Evolutionary conservation across 805 yeast genomes (phyloP), one percentile per base, ranked within the genome.

Genomic region (Candida vaughaniae): DNA sequence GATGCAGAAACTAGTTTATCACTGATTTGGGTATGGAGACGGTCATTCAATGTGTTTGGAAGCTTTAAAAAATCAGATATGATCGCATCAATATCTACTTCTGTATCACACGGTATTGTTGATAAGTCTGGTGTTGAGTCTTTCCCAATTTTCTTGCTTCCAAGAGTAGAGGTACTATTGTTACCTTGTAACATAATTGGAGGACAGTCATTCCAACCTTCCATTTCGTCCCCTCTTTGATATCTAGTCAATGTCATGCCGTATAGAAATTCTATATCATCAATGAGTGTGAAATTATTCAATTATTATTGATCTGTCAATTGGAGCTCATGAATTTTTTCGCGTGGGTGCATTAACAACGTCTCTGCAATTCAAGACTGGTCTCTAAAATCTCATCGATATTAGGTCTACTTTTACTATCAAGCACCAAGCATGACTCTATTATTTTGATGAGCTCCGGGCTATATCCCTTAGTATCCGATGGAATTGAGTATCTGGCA

Each of bases 201-300:
- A 0, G 81, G 81, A 50, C 82, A 78, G 53, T 79, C 85, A 48
- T 79, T 79, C 84, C 84, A 79, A 10, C 83, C 84, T 42, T 60
- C 66, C 47, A 62, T 61, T 20, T 53, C 49, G 25, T 58, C 69
- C 2, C 71, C 71, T 30, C 63, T 36, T 42, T 66, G 72, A 45
- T 51, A 57, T 29, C 57, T 63, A 3, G 69, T 61, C 35, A 64
- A 38, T 19, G 62, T 51, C 59, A 57, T 60, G 23, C 10, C 10
- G n/a, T n/a, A n/a, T n/a, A n/a, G n/a, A n/a, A n/a, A n/a, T n/a
- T n/a, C n/a, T n/a, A n/a, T 16, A 33, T 12, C 23, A 10, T 6
- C 14, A 25, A 22, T 22, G 12, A 23, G 10, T 16, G 31, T 28
- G 31, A 28, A 23, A 31, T n/a, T n/a, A n/a, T n/a, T n/a, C n/a